A percentile compares a stretch with the other conserved stretches of the same genome.
Conservation (phyloP, 2,329 filamentous ascomycete species). For the Alternaria longipes region DNA sequence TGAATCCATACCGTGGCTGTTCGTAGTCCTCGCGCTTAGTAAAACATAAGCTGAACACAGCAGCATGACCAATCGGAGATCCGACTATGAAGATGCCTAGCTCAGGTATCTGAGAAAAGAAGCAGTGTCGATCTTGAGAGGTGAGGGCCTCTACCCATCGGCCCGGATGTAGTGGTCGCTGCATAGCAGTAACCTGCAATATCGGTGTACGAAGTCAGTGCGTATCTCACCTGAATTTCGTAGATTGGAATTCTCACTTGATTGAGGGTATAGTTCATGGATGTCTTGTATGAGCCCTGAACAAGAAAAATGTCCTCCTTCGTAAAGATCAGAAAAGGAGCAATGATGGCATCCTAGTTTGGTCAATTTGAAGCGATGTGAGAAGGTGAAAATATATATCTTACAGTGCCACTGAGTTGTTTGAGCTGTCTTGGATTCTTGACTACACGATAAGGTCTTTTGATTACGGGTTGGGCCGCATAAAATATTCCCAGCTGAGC, state of each 20-base stretch:
- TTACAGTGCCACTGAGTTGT: not conserved
- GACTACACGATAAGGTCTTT: not conserved
- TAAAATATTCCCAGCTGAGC: not conserved
- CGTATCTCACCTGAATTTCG: not conserved
- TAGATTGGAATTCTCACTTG: not conserved
- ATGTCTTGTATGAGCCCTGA: slow-evolving; percentile 43
- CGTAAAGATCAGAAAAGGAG: slow-evolving; percentile 54
- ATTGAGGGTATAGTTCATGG: slow-evolving; percentile 9
- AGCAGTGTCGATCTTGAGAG: slow-evolving; percentile 64
- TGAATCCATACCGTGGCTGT: slow-evolving; percentile 55
- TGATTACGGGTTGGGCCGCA: not conserved
- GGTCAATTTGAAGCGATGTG: not conserved
- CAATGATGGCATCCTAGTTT: not conserved
- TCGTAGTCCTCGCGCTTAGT: slow-evolving; percentile 47
- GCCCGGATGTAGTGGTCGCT: slow-evolving; percentile 40
- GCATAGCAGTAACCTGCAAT: slow-evolving; percentile 46
- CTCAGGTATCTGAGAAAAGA: slow-evolving; percentile 72
- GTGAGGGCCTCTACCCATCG: slow-evolving; percentile 2
- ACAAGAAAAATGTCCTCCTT: slow-evolving; percentile 56
- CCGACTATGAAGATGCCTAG: slow-evolving; percentile 74
- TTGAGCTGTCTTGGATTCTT: not conserved
- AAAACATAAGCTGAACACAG: slow-evolving; percentile 68
- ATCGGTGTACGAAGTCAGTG: not conserved
- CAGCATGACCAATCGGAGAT: slow-evolving; percentile 71
- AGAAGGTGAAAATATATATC: not conserved